Conservation (phyloP, 331 rosid species). For the Prunus yedoensis region DNA sequence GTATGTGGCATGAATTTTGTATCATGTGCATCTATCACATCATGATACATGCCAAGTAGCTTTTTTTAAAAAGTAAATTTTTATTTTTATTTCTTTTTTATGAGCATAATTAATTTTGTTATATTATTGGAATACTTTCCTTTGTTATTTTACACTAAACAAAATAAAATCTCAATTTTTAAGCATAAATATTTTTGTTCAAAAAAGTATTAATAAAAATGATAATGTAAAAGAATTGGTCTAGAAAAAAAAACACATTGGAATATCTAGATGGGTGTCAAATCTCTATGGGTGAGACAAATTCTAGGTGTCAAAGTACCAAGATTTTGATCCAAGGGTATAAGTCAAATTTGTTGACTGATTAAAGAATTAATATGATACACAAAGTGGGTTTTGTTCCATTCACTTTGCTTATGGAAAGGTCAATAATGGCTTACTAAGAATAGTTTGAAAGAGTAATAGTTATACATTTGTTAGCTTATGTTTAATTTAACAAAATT, state of each 20-base stretch:
- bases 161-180: too few species aligned
- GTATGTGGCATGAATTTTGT: neutral
- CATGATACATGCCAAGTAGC: neutral
- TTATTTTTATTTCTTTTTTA: neutral
- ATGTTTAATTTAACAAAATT: too few species aligned
- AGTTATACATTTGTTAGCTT: too few species aligned
- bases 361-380: neutral
- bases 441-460: neutral
- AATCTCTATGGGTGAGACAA: neutral
- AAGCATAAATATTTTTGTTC: neutral
- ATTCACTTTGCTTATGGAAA: neutral
- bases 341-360: neutral
- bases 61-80: neutral
- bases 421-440: neutral
- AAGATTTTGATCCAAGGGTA: neutral
- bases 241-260: neutral
- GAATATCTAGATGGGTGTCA: neutral
- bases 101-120: neutral
- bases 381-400: neutral
- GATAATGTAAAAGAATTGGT: neutral
- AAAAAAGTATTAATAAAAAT: neutral
- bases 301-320: neutral
- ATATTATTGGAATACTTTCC: too few species aligned
- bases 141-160: too few species aligned
- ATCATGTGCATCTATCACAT: slow-evolving; percentile 8